Conservation (phyloP, 1,139 yeast genomes). For the Ogataea hybrid region DNA sequence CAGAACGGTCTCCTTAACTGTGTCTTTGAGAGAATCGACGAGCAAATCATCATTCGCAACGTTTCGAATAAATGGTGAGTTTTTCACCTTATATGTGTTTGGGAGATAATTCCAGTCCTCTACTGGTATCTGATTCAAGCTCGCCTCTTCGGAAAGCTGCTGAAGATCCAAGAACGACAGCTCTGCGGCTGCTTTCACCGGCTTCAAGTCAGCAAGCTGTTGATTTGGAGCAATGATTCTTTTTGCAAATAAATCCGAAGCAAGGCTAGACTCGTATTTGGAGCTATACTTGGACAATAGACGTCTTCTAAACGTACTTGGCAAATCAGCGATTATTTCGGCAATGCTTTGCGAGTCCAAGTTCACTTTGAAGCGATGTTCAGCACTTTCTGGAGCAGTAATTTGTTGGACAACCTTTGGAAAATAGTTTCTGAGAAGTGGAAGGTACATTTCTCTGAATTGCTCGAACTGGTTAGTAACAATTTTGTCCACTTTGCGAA, state of each 20-base stretch:
- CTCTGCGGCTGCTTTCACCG: conserved; percentile 16
- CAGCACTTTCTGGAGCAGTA: conserved; percentile 7
- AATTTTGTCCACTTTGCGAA: conserved; percentile 81
- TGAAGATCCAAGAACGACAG: conserved; percentile 26
- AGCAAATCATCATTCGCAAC: conserved; percentile 42
- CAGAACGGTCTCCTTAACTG: conserved; percentile 60
- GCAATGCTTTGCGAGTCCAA: conserved; percentile 29
- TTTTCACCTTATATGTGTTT: conserved; percentile 22
- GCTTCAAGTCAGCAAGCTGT: conserved; percentile 7
- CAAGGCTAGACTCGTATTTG: conserved; percentile 31
- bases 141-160: conserved; percentile 11
- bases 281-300: conserved; percentile 42
- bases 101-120: conserved; percentile 33
- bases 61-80: conserved; percentile 34
- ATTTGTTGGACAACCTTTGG: conserved; percentile 30
- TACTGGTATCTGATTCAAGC: conserved; percentile 20
- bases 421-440: conserved; percentile 51
- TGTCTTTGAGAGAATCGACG: conserved; percentile 36
- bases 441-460: conserved; percentile 71
- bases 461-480: conserved; percentile 71
- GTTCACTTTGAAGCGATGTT: conserved; percentile 24
- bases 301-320: conserved; percentile 48
- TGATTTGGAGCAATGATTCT: conserved; percentile 16
- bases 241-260: conserved; percentile 28
- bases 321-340: conserved; percentile 43